These are phyloP conservation scores for Kwoniella bestiolae DNA, from an alignment of 768 basidiomycete species.

Conservation along the genomic window DNA sequence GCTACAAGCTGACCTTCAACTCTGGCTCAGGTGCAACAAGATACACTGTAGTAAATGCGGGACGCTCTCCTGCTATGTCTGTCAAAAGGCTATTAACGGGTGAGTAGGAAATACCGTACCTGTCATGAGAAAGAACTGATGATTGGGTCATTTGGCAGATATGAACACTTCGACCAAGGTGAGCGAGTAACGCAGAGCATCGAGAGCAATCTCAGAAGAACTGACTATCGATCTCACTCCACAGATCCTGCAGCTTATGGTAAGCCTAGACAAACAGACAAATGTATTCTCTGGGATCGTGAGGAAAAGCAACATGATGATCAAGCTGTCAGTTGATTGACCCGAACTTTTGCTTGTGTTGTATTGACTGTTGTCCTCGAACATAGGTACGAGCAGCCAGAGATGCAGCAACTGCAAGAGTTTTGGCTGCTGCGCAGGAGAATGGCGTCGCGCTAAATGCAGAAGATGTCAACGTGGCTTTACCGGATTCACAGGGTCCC, in stretches of 20 bases:
- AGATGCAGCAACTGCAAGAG: slow-evolving; percentile 36
- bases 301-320: slow-evolving; percentile 24
- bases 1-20: too few species aligned
- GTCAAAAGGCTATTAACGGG: slow-evolving; percentile 67
- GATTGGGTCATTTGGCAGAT: slow-evolving; percentile 13
- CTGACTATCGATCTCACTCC: not conserved
- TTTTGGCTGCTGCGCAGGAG: slow-evolving; percentile 25
- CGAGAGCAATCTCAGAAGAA: not conserved
- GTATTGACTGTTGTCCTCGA: not conserved
- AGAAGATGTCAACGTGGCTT: slow-evolving; percentile 31
- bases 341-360: not conserved
- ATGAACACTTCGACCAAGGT: slow-evolving; percentile 54
- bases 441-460: slow-evolving; percentile 34
- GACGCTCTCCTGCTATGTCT: slow-evolving; percentile 82
- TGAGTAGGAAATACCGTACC: not conserved
- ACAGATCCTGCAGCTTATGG: slow-evolving; percentile 18
- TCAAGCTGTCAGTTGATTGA: slow-evolving; percentile 28
- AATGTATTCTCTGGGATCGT: slow-evolving; percentile 49
- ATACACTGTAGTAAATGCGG: slow-evolving; percentile 69
- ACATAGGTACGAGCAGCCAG: slow-evolving; percentile 41
- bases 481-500: slow-evolving; percentile 10
- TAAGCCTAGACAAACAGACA: slow-evolving; percentile 7
- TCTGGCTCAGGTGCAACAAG: slow-evolving; percentile 72
- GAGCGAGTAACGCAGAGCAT: slow-evolving; percentile 1
- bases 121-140: not conserved